These are phyloP conservation scores for Pyrenula massariospora DNA, from an alignment of 495 filamentous ascomycete genomes.

Conservation along the genomic window DNA sequence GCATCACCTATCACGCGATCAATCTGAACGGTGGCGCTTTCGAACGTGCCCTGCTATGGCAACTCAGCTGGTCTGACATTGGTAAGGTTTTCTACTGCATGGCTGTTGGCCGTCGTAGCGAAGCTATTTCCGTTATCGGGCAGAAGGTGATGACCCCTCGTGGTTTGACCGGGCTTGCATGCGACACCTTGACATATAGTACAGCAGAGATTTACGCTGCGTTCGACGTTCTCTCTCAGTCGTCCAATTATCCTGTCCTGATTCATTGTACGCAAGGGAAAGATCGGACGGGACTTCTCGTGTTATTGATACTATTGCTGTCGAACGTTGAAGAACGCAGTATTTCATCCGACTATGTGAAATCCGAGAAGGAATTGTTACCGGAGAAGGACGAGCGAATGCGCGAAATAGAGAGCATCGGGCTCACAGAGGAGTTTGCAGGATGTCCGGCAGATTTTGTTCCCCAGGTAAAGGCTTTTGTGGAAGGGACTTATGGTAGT, in stretches of 20 bases:
- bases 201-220: conserved; percentile 47
- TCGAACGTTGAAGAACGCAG: conserved; percentile 41
- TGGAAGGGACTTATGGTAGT: conserved; percentile 47
- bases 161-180: conserved; percentile 55
- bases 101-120: conserved; percentile 50
- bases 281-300: conserved; percentile 66
- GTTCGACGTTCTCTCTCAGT: conserved; percentile 35
- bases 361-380: conserved; percentile 46
- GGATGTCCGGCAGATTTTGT: conserved; percentile 48
- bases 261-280: conserved; percentile 86
- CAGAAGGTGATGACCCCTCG: conserved; percentile 54
- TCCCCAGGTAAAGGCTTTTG: conserved; percentile 27
- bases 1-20: conserved; percentile 46
- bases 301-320: conserved; percentile 52
- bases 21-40: conserved; percentile 65
- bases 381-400: conserved; percentile 50
- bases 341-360: conserved; percentile 56
- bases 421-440: conserved; percentile 58
- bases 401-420: conserved; percentile 54
- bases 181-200: conserved; percentile 52
- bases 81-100: conserved; percentile 50
- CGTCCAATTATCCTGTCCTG: conserved; percentile 44
- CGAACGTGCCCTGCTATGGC: conserved; percentile 52
- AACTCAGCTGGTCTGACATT: conserved; percentile 56
- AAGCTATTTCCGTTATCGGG: conserved; percentile 56